Conservation (phyloP, 2,329 filamentous ascomycete genomes). For the Diatrype stigma region DNA sequence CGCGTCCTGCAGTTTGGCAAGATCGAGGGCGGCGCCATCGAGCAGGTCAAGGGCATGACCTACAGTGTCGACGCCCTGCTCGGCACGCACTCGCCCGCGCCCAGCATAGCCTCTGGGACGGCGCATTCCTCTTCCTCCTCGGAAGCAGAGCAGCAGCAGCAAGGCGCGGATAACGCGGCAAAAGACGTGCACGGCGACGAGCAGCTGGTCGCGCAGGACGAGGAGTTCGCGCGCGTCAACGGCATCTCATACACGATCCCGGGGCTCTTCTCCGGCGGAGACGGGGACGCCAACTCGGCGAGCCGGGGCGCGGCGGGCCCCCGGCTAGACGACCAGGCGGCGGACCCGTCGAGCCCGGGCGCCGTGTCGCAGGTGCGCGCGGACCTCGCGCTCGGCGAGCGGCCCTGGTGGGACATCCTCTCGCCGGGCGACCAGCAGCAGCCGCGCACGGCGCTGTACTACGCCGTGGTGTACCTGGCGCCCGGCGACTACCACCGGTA, state of each 20-base stretch:
- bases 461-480: conserved; percentile 91
- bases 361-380: conserved; percentile 80
- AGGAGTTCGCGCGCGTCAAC: conserved; percentile 92
- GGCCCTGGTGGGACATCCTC: conserved; percentile 67
- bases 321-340: conserved; percentile 67
- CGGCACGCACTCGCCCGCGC: conserved; percentile 58
- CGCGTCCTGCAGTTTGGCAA: conserved; percentile 86
- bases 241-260: conserved; percentile 94
- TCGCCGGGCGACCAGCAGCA: conserved; percentile 46
- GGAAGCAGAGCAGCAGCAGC: no score
- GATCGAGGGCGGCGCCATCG: conserved; percentile 90
- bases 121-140: conserved; percentile 6
- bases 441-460: conserved; percentile 71
- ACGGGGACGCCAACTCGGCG: conserved; percentile 28
- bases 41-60: conserved; percentile 98
- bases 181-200: conserved; percentile 43
- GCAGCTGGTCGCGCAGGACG: conserved; percentile 71
- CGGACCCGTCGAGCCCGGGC: conserved; percentile 53
- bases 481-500: conserved; percentile 98
- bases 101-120: conserved; percentile 45
- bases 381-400: conserved; percentile 70
- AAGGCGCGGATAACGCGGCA: conserved; percentile 18
- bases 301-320: conserved; percentile 36
- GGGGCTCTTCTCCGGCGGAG: conserved; percentile 73
- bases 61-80: conserved; percentile 93